phyloP scores from a whole-genome alignment of 371 early-diverging fungal species.

The Chytridium lagenaria region DNA sequence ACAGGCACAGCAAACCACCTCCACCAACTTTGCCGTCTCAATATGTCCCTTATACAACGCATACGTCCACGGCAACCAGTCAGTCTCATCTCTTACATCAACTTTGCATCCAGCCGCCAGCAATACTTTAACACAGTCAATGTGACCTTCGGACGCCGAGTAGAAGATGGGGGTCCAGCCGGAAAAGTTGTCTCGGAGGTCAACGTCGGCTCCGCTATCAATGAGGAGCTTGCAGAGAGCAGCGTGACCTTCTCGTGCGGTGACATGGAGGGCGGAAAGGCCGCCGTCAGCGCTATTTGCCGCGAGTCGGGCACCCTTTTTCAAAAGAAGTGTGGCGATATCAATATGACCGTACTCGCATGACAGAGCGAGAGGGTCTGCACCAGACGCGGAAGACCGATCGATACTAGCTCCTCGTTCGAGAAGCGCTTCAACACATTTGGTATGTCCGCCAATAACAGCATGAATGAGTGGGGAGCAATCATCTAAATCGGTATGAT shows the following conservation, averaged over 20 bases:
- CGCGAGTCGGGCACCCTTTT: constrained; percentile 71
- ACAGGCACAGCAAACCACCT: no score
- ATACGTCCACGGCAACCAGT: constrained; percentile 74
- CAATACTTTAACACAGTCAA: constrained; percentile 78
- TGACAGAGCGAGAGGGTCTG: constrained; percentile 79
- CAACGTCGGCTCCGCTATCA: constrained; percentile 74
- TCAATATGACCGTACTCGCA: constrained; percentile 90
- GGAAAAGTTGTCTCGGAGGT: constrained; percentile 84
- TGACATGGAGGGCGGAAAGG: constrained; percentile 84
- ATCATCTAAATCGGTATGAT: constrained; percentile 86
- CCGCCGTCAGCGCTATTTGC: constrained; percentile 67
- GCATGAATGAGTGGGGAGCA: constrained; percentile 85
- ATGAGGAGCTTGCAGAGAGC: constrained; percentile 77
- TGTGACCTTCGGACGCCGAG: constrained; percentile 91
- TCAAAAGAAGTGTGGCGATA: constrained; percentile 79
- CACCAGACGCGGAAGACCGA: constrained; percentile 60
- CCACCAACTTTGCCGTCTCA: constrained; percentile 50
- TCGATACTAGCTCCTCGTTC: constrained; percentile 72
- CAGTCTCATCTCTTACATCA: constrained; percentile 81
- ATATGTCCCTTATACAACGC: constrained; percentile 60
- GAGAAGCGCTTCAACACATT: constrained; percentile 75
- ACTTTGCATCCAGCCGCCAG: constrained; percentile 81
- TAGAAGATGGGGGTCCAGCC: constrained; percentile 96
- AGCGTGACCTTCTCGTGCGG: constrained; percentile 85
- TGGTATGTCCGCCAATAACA: constrained; percentile 79